phyloP scores from a whole-genome alignment of 331 rosid species.

The Erythrophleum ivorense region DNA sequence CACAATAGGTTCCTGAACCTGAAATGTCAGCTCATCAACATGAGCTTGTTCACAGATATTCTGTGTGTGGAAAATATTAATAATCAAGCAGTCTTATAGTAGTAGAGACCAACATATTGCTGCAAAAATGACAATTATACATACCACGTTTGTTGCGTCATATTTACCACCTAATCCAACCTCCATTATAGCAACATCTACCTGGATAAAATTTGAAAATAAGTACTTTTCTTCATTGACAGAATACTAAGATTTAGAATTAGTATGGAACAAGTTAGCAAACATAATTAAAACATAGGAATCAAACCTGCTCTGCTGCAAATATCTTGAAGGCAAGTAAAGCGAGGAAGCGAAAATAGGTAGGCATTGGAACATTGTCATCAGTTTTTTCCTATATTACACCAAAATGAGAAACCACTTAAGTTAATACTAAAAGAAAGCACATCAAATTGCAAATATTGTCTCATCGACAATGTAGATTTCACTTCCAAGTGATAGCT shows the following conservation, averaged over 20 bases:
- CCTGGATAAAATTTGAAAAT: conserved; percentile 58
- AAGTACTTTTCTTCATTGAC: conserved; percentile 12
- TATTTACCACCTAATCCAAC: conserved; percentile 95
- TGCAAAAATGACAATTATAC: conserved; percentile 35
- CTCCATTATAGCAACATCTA: conserved; percentile 92
- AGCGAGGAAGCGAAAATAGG: conserved; percentile 94
- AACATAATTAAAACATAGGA: conserved; percentile 34
- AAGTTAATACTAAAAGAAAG: conserved; percentile 22
- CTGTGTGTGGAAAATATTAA: conserved; percentile 21
- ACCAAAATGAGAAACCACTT: conserved; percentile 36
- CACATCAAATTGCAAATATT: not conserved
- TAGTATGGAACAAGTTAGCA: conserved; percentile 26
- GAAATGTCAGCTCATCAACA: conserved; percentile 44
- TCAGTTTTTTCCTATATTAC: conserved; percentile 65
- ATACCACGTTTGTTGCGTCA: conserved; percentile 97
- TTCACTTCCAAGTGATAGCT: conserved; percentile 28
- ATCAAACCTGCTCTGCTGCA: conserved; percentile 84
- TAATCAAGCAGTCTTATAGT: conserved; percentile 28
- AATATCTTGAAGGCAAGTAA: conserved; percentile 98
- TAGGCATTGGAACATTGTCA: conserved; percentile 82
- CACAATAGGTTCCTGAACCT: conserved; percentile 85
- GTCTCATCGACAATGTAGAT: not conserved
- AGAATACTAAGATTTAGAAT: conserved; percentile 10
- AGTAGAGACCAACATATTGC: not conserved
- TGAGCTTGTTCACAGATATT: conserved; percentile 36